Base-by-base conservation (phyloP, 2,329 filamentous ascomycete genomes). In the Penicillium sp. region DNA sequence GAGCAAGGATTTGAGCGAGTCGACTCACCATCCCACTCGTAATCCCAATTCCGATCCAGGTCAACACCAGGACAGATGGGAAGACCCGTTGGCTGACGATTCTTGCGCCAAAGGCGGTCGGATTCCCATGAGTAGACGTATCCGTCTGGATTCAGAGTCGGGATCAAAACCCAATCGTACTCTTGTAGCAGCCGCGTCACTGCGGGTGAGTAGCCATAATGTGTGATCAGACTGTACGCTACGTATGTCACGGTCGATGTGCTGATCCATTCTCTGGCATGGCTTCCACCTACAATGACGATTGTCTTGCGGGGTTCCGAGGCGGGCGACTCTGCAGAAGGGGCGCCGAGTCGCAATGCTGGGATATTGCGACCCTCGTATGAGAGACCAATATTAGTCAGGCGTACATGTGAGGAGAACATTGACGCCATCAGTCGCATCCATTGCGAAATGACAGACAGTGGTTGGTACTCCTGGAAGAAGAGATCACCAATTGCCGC, bases 221-320 rank as follows among this genome's bases (percentile, higher is more conserved):
- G 84, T 1, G 89, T 92, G 65, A 96, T 89, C 45, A 97, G 81
- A 14, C 85, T 89, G 83, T 94, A 96, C 9, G 93, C 91, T 29
- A 96, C 78, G 66, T 96, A 97, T 65, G 88, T 95, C 48, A 95
- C 90, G 0, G 92, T 96, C 66, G 88, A 94, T 1, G 88, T 92
- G 44, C 91, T 90, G 61, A 99, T 96, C 94, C 94, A 99, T 78
- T 99, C 94, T 36, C 94, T 85, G 3, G 92, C 93, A 72, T 97
- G 94, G n/a, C 89, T 81, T 45, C 93, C 93, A 50, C 91, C 94
- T 4, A 87, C 87, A 18, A 99, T 79, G 47, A 96, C 78, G 53
- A 96, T 85, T 0, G 90, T 93, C 70, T 90, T 90, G 46, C 89
- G 84, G 5, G 78, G 80, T 11, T 68, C 66, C 2, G 75, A 18